Evolutionary conservation across 208 protist species (phyloP).

Genomic region (Trichomonas tenax): DNA sequence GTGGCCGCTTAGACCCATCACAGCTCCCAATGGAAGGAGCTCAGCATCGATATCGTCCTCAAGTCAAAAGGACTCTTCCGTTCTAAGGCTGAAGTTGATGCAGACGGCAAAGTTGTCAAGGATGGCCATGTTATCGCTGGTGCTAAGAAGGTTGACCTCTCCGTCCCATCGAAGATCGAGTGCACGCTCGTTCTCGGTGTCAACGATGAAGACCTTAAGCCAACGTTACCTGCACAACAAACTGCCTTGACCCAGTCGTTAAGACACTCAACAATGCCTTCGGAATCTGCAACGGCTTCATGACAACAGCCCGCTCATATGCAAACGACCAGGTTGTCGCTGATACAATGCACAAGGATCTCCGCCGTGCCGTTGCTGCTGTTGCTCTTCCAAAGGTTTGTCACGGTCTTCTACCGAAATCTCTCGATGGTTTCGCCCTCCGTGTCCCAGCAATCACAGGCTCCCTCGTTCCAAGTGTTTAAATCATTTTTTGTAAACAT

Average conservation of each 20-base stretch:
- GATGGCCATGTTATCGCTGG: constrained; percentile 42
- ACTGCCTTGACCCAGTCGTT: constrained; percentile 85
- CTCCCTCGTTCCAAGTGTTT: constrained; percentile 94
- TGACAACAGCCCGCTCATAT: constrained; percentile 93
- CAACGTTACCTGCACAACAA: constrained; percentile 95
- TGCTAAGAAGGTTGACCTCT: constrained; percentile 95
- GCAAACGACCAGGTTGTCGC: constrained; percentile 96
- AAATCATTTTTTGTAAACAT: too few species aligned
- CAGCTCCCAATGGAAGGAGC: constrained; percentile 78
- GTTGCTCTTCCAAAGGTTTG: constrained; percentile 72
- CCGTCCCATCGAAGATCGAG: constrained; percentile 69
- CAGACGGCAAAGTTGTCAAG: background rate
- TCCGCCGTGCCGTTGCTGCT: constrained; percentile 91
- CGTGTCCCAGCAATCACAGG: constrained; percentile 54
- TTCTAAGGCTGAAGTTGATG: too few species aligned
- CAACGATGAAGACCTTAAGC: constrained; percentile 62
- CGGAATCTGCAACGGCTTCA: too few species aligned
- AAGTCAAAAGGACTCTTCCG: constrained; percentile 97
- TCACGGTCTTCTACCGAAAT: too few species aligned
- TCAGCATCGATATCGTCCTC: constrained; percentile 80
- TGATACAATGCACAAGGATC: constrained; percentile 85
- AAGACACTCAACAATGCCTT: too few species aligned
- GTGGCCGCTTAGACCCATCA: constrained; percentile 44
- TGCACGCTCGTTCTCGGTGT: constrained; percentile 96
- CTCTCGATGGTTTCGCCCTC: too few species aligned